These are phyloP conservation scores for Ceriops zippeliana DNA, from an alignment of 345 rosid species.

Conservation along the genomic window DNA sequence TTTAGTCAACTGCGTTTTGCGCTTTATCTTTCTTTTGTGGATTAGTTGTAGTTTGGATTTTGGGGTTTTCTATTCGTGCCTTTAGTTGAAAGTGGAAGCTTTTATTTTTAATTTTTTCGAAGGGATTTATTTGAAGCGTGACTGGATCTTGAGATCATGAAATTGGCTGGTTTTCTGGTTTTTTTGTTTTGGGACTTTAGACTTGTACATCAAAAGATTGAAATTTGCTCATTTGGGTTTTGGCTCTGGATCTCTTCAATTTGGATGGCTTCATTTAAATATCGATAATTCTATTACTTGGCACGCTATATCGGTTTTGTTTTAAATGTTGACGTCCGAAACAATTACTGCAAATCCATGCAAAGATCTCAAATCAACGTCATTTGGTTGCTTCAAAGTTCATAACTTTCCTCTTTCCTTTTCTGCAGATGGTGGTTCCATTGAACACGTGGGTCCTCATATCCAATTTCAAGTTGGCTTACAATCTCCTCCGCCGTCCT, in stretches of 20 bases:
- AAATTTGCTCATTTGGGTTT: neutral
- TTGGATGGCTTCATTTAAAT: conserved; percentile 15
- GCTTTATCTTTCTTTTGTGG: neutral
- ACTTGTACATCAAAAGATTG: neutral
- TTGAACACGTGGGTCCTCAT: conserved; percentile 87
- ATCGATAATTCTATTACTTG: conserved; percentile 10
- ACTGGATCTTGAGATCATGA: conserved; percentile 15
- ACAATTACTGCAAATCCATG: neutral
- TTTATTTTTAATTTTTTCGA: neutral
- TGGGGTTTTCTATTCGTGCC: neutral
- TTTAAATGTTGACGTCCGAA: neutral
- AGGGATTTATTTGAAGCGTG: neutral
- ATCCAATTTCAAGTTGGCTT: conserved; percentile 78
- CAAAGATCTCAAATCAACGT: neutral
- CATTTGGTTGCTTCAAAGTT: conserved; percentile 2
- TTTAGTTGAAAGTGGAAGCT: conserved; percentile 3
- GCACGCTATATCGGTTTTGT: neutral
- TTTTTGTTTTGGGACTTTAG: neutral
- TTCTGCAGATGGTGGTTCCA: conserved; percentile 79
- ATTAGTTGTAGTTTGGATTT: conserved; percentile 8
- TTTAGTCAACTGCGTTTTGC: neutral
- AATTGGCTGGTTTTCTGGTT: neutral
- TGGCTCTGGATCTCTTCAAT: conserved; percentile 13
- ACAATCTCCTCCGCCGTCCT: conserved; percentile 75
- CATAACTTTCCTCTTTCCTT: conserved; percentile 16